These are phyloP conservation scores for Colletotrichum truncatum DNA, from an alignment of 2,329 filamentous ascomycete species.

Conservation along the genomic window DNA sequence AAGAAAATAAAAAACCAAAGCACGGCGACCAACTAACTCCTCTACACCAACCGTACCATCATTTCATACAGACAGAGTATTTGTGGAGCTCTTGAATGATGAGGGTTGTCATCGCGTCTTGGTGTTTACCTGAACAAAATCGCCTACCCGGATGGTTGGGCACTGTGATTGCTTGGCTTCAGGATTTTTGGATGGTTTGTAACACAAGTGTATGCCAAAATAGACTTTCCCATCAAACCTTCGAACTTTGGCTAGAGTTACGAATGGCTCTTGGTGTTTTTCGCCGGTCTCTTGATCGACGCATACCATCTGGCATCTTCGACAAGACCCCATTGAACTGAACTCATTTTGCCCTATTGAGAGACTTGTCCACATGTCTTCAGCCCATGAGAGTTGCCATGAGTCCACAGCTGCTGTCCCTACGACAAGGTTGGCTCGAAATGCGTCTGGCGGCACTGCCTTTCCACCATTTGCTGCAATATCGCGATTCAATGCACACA, in stretches of 20 bases:
- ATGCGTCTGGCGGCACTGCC: slow-evolving; percentile 76
- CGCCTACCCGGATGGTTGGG: slow-evolving; percentile 60
- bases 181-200: slow-evolving; percentile 41
- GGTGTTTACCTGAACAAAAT: slow-evolving; percentile 45
- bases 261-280: slow-evolving; percentile 85
- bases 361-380: slow-evolving; percentile 80
- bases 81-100: too few relatives aligned
- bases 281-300: slow-evolving; percentile 85
- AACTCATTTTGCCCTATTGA: slow-evolving; percentile 72
- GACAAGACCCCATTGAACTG: slow-evolving; percentile 82
- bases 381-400: slow-evolving; percentile 71
- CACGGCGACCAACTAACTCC: too few relatives aligned
- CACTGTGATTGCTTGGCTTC: slow-evolving; percentile 33
- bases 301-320: slow-evolving; percentile 96
- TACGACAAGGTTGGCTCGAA: slow-evolving; percentile 89
- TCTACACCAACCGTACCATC: too few relatives aligned
- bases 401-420: slow-evolving; percentile 46
- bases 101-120: background rate
- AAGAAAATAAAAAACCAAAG: too few relatives aligned
- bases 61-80: too few relatives aligned
- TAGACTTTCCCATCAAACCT: slow-evolving; percentile 85
- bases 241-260: slow-evolving; percentile 87
- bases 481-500: slow-evolving; percentile 78
- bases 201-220: slow-evolving; percentile 85
- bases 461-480: slow-evolving; percentile 73